Conservation (phyloP, 331 rosid species). For the Malus hybrid region DNA sequence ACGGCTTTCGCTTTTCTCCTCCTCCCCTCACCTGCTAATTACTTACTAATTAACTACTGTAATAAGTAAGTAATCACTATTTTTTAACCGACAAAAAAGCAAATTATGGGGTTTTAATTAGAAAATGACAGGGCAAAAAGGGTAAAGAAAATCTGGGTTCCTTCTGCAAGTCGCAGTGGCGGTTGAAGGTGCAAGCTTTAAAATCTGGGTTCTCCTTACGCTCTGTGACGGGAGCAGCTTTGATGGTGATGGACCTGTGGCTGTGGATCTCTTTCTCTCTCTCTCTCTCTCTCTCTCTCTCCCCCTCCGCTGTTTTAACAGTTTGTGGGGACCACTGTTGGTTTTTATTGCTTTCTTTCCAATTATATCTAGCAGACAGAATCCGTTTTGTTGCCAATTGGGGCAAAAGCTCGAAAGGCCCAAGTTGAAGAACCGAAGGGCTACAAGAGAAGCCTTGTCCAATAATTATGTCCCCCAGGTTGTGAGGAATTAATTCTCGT, state of each 20-base stretch:
- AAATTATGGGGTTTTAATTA: not conserved
- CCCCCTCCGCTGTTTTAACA: not conserved
- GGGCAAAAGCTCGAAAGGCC: not conserved
- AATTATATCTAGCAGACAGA: not conserved
- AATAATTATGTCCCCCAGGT: too few species aligned
- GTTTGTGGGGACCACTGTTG: not conserved
- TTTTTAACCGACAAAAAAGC: not conserved
- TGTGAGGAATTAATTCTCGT: too few species aligned
- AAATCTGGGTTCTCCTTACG: not conserved
- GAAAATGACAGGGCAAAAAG: not conserved
- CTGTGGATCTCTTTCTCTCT: not conserved
- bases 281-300: not conserved
- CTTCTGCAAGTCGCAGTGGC: not conserved
- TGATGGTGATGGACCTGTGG: constrained; percentile 5
- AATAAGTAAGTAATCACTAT: not conserved
- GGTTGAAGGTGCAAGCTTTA: not conserved
- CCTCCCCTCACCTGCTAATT: not conserved
- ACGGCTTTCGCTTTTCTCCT: constrained; percentile 9
- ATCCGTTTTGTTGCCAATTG: not conserved
- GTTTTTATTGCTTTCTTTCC: not conserved
- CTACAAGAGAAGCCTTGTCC: too few species aligned
- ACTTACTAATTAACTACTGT: not conserved
- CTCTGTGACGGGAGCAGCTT: not conserved
- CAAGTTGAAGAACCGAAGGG: not conserved
- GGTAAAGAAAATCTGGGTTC: not conserved